Percentiles rank a stretch among this genome's conserved stretches.
Evolutionary conservation across 352 stramenopile genomes (phyloP).

Genomic region (Pythium apleroticum): DNA sequence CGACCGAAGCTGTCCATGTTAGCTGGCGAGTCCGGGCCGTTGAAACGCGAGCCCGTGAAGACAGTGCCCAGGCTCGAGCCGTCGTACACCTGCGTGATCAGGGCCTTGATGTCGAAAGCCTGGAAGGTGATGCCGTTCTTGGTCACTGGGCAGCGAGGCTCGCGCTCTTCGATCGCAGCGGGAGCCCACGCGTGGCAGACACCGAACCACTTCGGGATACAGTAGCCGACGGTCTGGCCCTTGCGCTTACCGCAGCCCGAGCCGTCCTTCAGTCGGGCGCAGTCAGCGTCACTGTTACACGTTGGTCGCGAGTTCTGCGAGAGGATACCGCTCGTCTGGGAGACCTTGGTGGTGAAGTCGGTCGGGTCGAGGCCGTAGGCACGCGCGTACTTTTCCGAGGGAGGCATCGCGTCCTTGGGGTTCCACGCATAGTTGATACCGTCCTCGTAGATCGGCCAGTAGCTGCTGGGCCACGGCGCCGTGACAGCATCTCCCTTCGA

Average conservation of each 20-base stretch:
- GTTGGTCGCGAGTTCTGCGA: slow-evolving; percentile 1
- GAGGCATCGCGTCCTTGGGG: slow-evolving; percentile 6
- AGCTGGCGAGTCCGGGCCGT: slow-evolving; percentile 16
- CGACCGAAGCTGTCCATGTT: slow-evolving; percentile 22
- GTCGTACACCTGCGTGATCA: slow-evolving; percentile 32
- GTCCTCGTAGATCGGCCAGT: slow-evolving; percentile 27
- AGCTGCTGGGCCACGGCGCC: slow-evolving; percentile 20
- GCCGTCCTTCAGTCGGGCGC: slow-evolving; percentile 10
- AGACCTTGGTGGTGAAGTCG: slow-evolving; percentile 22
- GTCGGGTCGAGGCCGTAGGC: slow-evolving; percentile 19
- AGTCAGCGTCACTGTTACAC: slow-evolving; percentile 18
- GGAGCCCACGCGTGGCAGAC: slow-evolving; percentile 31
- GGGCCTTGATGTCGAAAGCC: slow-evolving; percentile 31
- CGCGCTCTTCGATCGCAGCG: slow-evolving; percentile 26
- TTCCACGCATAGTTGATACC: slow-evolving; percentile 29
- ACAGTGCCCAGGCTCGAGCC: slow-evolving; percentile 24
- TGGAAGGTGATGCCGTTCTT: slow-evolving; percentile 29
- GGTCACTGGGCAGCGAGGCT: slow-evolving; percentile 26
- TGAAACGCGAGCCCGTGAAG: slow-evolving; percentile 29
- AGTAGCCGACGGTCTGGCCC: slow-evolving; percentile 17
- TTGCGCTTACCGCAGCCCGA: slow-evolving; percentile 19
- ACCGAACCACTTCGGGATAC: slow-evolving; percentile 27
- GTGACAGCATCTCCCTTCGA: not conserved
- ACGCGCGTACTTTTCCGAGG: slow-evolving; percentile 28
- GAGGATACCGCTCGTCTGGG: slow-evolving; percentile 16